phyloP scores from a whole-genome alignment of 176 grass and related monocot genomes.

The Cocos nucifera region DNA sequence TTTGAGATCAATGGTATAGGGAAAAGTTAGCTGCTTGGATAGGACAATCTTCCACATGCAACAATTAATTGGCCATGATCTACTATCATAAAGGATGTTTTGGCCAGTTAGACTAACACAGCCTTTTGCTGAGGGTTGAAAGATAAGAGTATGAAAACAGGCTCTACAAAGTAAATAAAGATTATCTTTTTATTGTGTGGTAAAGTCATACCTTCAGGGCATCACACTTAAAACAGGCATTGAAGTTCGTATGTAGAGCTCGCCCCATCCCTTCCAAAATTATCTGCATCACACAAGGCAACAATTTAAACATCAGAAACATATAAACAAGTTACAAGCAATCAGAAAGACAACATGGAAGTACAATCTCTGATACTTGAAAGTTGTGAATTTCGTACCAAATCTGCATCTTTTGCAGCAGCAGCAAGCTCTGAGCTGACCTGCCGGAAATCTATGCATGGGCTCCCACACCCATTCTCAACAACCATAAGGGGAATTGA shows the following conservation, averaged over 20 bases:
- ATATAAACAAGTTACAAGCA: too few species aligned
- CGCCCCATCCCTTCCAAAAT: conserved; percentile 96
- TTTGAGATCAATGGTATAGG: too few species aligned
- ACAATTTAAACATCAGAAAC: too few species aligned
- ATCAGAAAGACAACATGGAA: too few species aligned
- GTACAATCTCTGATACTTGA: too few species aligned
- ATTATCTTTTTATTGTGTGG: conserved; percentile 5
- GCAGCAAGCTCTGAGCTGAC: conserved; percentile 94
- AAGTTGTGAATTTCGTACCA: conserved; percentile 34
- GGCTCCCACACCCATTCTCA: conserved; percentile 85
- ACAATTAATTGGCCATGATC: too few species aligned
- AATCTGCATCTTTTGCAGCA: conserved; percentile 78
- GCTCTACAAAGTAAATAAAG: neutral
- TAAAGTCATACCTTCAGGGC: conserved; percentile 58
- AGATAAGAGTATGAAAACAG: neutral
- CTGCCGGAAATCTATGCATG: conserved; percentile 89
- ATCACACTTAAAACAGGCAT: conserved; percentile 80
- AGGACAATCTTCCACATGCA: too few species aligned
- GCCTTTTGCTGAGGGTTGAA: too few species aligned
- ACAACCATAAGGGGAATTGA: conserved; percentile 76
- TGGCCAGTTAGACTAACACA: too few species aligned
- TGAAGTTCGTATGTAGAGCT: conserved; percentile 85
- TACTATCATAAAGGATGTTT: too few species aligned
- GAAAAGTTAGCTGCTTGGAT: too few species aligned
- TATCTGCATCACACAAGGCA: conserved; percentile 30